A percentile compares a stretch with the other conserved stretches of the same genome.
phyloP scores from a whole-genome alignment of 192 early-diverging fungal genomes.

The Rhizoclosmatium globosum region DNA sequence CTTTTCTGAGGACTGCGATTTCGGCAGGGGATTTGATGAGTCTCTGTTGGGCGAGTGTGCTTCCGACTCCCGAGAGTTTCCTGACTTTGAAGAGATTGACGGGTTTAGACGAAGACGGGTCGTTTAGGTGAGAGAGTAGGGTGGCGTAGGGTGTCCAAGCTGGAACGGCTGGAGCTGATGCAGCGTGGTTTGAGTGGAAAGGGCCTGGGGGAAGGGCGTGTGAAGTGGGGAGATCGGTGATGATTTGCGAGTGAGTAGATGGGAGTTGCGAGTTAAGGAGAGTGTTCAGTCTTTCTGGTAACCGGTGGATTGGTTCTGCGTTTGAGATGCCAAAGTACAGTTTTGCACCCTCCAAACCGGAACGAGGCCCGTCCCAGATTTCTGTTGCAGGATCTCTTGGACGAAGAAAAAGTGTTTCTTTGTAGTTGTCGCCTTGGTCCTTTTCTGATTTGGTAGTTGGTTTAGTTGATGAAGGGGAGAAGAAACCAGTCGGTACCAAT shows the following conservation, averaged over 20 bases:
- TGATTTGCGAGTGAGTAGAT: background rate
- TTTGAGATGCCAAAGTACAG: background rate
- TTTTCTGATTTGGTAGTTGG: slow-evolving; percentile 32
- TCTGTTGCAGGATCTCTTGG: slow-evolving; percentile 78
- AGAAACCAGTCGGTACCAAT: slow-evolving; percentile 29
- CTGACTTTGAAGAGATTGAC: slow-evolving; percentile 17
- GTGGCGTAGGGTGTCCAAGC: slow-evolving; percentile 38
- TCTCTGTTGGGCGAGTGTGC: slow-evolving; percentile 76
- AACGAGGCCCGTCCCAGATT: slow-evolving; percentile 90
- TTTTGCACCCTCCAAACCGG: background rate
- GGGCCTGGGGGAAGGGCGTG: slow-evolving; percentile 8
- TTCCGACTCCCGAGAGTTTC: slow-evolving; percentile 53
- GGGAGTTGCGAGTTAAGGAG: slow-evolving; percentile 6
- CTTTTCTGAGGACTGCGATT: slow-evolving; percentile 77
- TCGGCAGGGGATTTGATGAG: slow-evolving; percentile 83
- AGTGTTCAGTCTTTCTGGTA: slow-evolving; percentile 35
- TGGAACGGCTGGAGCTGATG: slow-evolving; percentile 22
- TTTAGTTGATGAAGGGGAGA: background rate
- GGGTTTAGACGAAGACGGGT: background rate
- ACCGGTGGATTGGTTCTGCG: slow-evolving; percentile 44
- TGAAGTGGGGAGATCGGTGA: slow-evolving; percentile 46
- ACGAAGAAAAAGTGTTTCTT: slow-evolving; percentile 88
- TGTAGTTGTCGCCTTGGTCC: slow-evolving; percentile 56
- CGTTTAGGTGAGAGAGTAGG: slow-evolving; percentile 17
- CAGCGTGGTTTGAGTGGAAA: slow-evolving; percentile 14